Conservation (phyloP, 1,139 yeast species). For the Tardiomyces digboiensis region DNA sequence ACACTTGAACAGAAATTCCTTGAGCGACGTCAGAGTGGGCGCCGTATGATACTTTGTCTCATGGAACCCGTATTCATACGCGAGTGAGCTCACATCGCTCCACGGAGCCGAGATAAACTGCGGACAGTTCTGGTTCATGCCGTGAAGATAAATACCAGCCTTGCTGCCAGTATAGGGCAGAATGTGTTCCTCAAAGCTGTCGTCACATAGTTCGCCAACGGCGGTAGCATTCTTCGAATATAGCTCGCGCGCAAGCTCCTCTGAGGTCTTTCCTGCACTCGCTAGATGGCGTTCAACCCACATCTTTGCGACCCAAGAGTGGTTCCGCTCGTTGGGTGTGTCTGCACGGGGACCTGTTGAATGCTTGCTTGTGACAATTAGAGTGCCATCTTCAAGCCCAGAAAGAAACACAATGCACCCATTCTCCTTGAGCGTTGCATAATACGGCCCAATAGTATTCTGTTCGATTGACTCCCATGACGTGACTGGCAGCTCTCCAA, state of each 20-base stretch:
- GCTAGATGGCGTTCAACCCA: slow-evolving; percentile 48
- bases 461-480: slow-evolving; percentile 36
- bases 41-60: slow-evolving; percentile 37
- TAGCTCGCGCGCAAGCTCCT: slow-evolving; percentile 48
- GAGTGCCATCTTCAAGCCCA: slow-evolving; percentile 64
- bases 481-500: slow-evolving; percentile 53
- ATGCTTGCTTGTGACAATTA: slow-evolving; percentile 79
- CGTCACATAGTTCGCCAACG: slow-evolving; percentile 91
- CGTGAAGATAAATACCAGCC: slow-evolving; percentile 86
- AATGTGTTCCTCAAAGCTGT: slow-evolving; percentile 89
- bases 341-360: slow-evolving; percentile 60
- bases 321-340: slow-evolving; percentile 40
- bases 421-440: slow-evolving; percentile 76
- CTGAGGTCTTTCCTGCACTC: slow-evolving; percentile 29
- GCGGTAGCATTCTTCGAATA: slow-evolving; percentile 57
- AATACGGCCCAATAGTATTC: slow-evolving; percentile 66
- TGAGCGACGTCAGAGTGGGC: slow-evolving; percentile 33
- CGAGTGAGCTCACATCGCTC: slow-evolving; percentile 50
- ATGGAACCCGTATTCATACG: slow-evolving; percentile 58
- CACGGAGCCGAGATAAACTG: slow-evolving; percentile 58
- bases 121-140: slow-evolving; percentile 62
- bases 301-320: slow-evolving; percentile 63
- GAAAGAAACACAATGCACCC: slow-evolving; percentile 88
- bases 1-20: slow-evolving; percentile 44
- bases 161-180: slow-evolving; percentile 55